Percentiles rank a stretch among this genome's conserved stretches.
These are phyloP conservation scores for Pleurotus ostreatus DNA, from an alignment of 768 basidiomycete genomes.

Conservation along the genomic window DNA sequence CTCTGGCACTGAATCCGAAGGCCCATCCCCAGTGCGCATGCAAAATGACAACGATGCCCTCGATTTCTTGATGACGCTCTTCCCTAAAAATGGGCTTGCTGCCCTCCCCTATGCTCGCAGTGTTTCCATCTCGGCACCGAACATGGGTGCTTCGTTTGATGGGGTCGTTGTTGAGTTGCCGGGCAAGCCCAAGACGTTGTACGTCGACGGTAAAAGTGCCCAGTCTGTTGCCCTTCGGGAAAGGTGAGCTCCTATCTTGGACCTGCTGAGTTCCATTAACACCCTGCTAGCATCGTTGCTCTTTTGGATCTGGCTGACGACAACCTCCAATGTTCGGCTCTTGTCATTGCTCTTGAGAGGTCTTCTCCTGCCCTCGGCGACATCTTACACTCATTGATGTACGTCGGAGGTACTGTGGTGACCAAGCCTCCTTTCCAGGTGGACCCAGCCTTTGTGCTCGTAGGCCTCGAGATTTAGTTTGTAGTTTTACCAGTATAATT, in stretches of 20 bases:
- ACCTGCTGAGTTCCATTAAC: constrained; percentile 9
- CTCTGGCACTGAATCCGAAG: constrained; percentile 43
- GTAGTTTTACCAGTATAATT: background rate
- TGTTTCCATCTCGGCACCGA: constrained; percentile 68
- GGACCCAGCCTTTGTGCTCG: constrained; percentile 74
- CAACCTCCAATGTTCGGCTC: constrained; percentile 67
- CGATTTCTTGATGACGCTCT: constrained; percentile 74
- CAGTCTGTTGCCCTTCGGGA: constrained; percentile 76
- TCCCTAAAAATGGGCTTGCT: constrained; percentile 66
- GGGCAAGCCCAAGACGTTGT: constrained; percentile 68
- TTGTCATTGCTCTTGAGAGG: constrained; percentile 79
- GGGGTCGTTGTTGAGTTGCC: constrained; percentile 77
- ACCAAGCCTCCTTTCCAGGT: constrained; percentile 76
- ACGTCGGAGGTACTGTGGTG: constrained; percentile 84
- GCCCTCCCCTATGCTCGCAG: constrained; percentile 72
- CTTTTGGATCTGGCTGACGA: constrained; percentile 88
- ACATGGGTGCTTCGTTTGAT: constrained; percentile 66
- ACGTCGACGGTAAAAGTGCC: constrained; percentile 82
- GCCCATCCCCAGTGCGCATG: constrained; percentile 32
- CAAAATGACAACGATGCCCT: constrained; percentile 61
- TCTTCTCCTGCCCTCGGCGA: constrained; percentile 66
- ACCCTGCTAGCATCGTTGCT: constrained; percentile 64
- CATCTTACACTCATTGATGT: constrained; percentile 87
- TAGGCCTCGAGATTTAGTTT: constrained; percentile 74
- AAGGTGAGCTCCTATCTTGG: constrained; percentile 47